Evolutionary conservation across 257 asterid species (phyloP), one percentile per base, ranked within the genome.

Genomic region (Solanum pimpinellifolium): DNA sequence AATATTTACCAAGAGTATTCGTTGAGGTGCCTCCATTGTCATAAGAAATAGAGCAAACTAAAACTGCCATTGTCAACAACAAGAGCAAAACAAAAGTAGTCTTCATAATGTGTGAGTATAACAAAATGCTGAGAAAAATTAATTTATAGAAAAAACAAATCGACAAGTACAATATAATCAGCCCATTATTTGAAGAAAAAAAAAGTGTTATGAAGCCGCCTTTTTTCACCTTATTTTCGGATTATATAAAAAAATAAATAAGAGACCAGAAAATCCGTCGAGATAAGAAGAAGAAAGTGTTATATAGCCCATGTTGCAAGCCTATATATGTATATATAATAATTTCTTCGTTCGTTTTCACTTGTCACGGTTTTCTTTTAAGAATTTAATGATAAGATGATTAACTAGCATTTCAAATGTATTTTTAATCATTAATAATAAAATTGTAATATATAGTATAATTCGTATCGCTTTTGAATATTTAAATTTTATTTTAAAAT

Each of bases 51-150:
- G 91, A 88, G 89, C 90, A 91, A 59, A 91, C 6, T 62, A 86
- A 86, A 88, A 85, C 90, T 3, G 89, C 46, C 85, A 86, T 87
- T 85, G 87, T 85, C 80, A 88, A 77, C 85, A 90, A 73, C 88
- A 91, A 88, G 76, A 94, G 83, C 89, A 92, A 68, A 88, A 92
- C 92, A 89, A 91, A 90, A 85, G 39, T 77, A 83, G 42, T 85
- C 93, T 90, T 93, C 98, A 93, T 56, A 56, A 66, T 66, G 60
- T 49, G 60, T 2, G 60, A 49, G 60, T 49, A 49, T 49, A 15
- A 15, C 60, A 49, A 49, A 49, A 16, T 49, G 23, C 23, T 49
- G 60, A 49, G 60, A 49, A 16, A 13, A 16, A 49, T 5, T 72
- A 72, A 72, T 72, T 49, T 25, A 66, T 25, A 66, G 73, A 59